These are phyloP conservation scores for Boletus coccyginus DNA, from an alignment of 768 basidiomycete genomes.

Conservation along the genomic window DNA sequence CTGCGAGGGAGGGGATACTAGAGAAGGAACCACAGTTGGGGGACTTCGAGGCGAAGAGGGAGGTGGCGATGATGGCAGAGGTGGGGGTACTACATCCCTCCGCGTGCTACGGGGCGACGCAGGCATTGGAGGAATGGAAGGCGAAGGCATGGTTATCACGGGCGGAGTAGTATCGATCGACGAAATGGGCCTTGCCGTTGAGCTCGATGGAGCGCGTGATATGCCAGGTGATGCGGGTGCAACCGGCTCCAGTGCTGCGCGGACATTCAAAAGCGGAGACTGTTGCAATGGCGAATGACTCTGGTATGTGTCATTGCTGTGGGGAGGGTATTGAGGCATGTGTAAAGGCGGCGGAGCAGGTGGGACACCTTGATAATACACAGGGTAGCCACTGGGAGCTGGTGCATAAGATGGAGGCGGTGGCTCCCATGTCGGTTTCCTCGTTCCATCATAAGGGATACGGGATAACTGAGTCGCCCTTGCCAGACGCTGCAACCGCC, in stretches of 20 bases:
- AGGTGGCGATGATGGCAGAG: neutral
- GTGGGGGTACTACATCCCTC: neutral
- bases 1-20: neutral
- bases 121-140: neutral
- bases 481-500: neutral
- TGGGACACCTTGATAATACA: neutral
- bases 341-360: neutral
- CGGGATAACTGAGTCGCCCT: neutral
- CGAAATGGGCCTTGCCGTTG: neutral
- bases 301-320: neutral
- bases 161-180: neutral
- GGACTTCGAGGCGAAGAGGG: neutral
- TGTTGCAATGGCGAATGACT: neutral
- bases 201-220: neutral
- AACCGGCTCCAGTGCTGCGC: neutral
- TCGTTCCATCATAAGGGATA: neutral
- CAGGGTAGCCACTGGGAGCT: neutral
- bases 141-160: neutral
- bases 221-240: neutral
- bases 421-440: neutral
- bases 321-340: conserved; percentile 9
- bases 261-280: neutral
- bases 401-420: conserved; percentile 3
- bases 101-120: neutral
- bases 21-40: neutral